These are phyloP conservation scores for Staphylotrichum longicolle DNA, from an alignment of 495 filamentous ascomycete genomes.

Conservation along the genomic window DNA sequence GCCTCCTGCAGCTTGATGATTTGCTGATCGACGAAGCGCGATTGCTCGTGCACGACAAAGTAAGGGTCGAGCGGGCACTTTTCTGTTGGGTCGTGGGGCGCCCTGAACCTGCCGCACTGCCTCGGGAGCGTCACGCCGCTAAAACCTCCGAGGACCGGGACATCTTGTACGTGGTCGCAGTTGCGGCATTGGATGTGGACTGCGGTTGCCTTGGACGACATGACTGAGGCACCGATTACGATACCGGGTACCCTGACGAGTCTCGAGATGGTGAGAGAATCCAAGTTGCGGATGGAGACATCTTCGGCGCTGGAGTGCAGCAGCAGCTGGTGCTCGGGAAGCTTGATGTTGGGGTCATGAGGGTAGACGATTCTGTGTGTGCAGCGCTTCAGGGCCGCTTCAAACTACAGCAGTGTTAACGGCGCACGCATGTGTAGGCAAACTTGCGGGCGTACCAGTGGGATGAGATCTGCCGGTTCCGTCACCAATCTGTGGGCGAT, in stretches of 20 bases:
- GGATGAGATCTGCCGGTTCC: constrained; percentile 90
- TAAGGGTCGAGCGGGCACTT: constrained; percentile 94
- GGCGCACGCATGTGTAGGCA: too few relatives aligned
- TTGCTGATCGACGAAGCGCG: constrained; percentile 95
- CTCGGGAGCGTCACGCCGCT: constrained; percentile 80
- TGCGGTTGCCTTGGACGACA: constrained; percentile 90
- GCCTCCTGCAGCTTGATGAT: constrained; percentile 98
- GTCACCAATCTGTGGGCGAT: constrained; percentile 86
- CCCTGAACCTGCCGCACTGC: constrained; percentile 61
- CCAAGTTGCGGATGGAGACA: constrained; percentile 90
- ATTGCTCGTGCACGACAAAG: constrained; percentile 91
- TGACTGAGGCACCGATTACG: constrained; percentile 93
- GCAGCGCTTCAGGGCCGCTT: constrained; percentile 82
- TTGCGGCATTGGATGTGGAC: constrained; percentile 86
- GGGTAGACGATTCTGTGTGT: constrained; percentile 85
- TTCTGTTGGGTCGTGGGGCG: constrained; percentile 56
- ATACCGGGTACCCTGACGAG: constrained; percentile 97
- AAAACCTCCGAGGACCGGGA: constrained; percentile 80
- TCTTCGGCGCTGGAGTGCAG: constrained; percentile 88
- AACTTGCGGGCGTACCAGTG: constrained; percentile 59
- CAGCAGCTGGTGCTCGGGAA: constrained; percentile 92
- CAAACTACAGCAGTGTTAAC: constrained; percentile 60
- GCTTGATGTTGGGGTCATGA: constrained; percentile 63
- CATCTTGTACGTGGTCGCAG: constrained; percentile 69
- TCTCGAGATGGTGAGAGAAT: constrained; percentile 87